Base-by-base conservation (phyloP, 345 rosid species). In the Lumnitzera racemosa region DNA sequence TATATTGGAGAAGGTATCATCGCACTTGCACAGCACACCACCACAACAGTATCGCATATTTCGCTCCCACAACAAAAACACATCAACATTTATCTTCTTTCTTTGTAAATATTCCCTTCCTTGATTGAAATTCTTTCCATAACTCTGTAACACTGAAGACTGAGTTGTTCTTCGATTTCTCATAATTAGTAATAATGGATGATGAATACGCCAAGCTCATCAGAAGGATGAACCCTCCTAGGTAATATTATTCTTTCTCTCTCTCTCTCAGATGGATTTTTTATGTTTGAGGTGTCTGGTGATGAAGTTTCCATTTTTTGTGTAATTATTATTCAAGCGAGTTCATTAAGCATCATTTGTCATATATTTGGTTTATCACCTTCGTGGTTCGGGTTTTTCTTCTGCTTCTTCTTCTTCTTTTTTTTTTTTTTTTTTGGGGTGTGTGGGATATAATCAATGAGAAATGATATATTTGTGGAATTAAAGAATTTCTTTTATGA, bases 161-260 rank as follows among this genome's bases (percentile, higher is more conserved):
- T 43, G 15, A 15, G 58, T 36, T 36, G 10, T 7, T 36, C 43
- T 36, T 36, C 43, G 11, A 36, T 36, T 36, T 36, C 43, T 36
- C 7, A 7, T 5, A 9, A 36, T 36, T 4, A 36, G 7, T 5
- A 36, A 36, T 4, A 50, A 71, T 80, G 81, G 84, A 72, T 23
- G 84, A 76, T 52, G 84, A 80, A 62, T 80, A 66, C 57, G 79
- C 79, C 15, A 80, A 80, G 74, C 78, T 80, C 51, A 65, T 74
- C 31, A 64, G 78, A 57, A 77, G 81, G 65, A 75, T 80, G 66
- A 80, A 80, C 69, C 76, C 84, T 43, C 78, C 83, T 25, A 76
- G 80, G 83, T 70, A 47, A 17, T 24, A n/a, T 17, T 23, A 4
- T 8, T 41, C 53, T 46, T 23, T 61, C 66, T 55, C 36, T 57